Evolutionary conservation across 352 stramenopile genomes (phyloP).

Genomic region (Phytophthora pinifolia): DNA sequence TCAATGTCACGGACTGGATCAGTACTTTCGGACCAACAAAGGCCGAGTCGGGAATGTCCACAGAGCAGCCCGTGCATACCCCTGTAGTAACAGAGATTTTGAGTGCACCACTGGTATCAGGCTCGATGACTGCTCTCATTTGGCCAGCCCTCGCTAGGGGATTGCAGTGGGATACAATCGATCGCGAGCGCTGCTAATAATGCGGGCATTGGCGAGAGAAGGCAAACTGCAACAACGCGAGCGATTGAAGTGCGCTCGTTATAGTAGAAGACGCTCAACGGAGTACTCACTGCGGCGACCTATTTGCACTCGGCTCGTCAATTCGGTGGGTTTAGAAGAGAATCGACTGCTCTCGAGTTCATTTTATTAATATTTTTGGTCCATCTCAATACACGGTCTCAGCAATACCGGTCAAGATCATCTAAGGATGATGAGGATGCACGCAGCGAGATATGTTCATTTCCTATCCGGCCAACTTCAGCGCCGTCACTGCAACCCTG

Average conservation of each 20-base stretch:
- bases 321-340: too few relatives aligned
- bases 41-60: conserved; percentile 29
- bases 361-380: too few relatives aligned
- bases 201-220: conserved; percentile 15
- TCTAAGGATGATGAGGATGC: too few relatives aligned
- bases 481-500: too few relatives aligned
- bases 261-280: conserved; percentile 9
- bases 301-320: too few relatives aligned
- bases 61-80: not conserved
- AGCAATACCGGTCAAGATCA: too few relatives aligned
- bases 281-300: conserved; percentile 11
- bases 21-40: not conserved
- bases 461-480: too few relatives aligned
- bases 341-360: too few relatives aligned
- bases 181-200: conserved; percentile 8
- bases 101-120: not conserved
- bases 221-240: conserved; percentile 3
- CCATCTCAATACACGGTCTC: too few relatives aligned
- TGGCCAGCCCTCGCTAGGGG: conserved; percentile 16
- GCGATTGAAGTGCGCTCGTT: not conserved
- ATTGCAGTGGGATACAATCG: conserved; percentile 24
- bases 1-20: not conserved
- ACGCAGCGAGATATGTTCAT: too few relatives aligned
- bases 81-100: conserved; percentile 9
- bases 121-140: conserved; percentile 7